Evolutionary conservation across 1,284 basidiomycete genomes (phyloP).

Genomic region (Pseudozyma sp.): DNA sequence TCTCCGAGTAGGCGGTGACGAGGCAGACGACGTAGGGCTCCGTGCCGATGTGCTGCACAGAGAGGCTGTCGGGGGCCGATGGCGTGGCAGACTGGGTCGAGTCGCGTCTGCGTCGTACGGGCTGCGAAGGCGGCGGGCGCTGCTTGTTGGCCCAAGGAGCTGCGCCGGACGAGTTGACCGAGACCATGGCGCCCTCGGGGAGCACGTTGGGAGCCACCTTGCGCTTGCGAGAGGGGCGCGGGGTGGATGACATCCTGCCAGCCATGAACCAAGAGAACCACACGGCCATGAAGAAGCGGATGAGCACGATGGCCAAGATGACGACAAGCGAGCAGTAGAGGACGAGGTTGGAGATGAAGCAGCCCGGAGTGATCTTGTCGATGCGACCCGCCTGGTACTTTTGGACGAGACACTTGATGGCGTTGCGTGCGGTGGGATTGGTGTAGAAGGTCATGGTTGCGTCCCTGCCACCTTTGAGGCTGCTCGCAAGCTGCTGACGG

Average conservation of each 20-base stretch:
- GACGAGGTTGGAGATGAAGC: constrained; percentile 89
- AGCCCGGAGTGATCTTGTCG: constrained; percentile 95
- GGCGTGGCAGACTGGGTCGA: constrained; percentile 31
- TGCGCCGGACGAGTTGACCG: constrained; percentile 86
- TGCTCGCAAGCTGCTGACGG: constrained; percentile 76
- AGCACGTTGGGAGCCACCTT: constrained; percentile 73
- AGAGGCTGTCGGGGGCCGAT: constrained; percentile 42
- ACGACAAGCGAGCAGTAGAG: constrained; percentile 91
- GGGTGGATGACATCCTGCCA: constrained; percentile 73
- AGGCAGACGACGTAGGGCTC: constrained; percentile 95
- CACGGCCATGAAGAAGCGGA: constrained; percentile 95
- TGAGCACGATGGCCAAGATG: constrained; percentile 88
- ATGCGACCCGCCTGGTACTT: constrained; percentile 82
- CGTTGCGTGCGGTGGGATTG: constrained; percentile 38
- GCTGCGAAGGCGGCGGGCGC: constrained; percentile 48
- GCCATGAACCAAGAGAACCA: constrained; percentile 96
- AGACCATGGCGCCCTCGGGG: constrained; percentile 82
- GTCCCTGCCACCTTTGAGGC: constrained; percentile 79
- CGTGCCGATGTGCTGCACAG: constrained; percentile 56
- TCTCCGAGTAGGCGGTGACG: constrained; percentile 98
- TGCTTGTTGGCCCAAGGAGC: constrained; percentile 81
- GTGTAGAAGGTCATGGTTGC: constrained; percentile 74
- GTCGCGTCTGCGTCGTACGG: constrained; percentile 38
- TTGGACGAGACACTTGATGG: constrained; percentile 61
- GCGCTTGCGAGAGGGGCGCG: constrained; percentile 71